Conservation (phyloP, 1,284 basidiomycete genomes). For the Fomitopsis palustris region DNA sequence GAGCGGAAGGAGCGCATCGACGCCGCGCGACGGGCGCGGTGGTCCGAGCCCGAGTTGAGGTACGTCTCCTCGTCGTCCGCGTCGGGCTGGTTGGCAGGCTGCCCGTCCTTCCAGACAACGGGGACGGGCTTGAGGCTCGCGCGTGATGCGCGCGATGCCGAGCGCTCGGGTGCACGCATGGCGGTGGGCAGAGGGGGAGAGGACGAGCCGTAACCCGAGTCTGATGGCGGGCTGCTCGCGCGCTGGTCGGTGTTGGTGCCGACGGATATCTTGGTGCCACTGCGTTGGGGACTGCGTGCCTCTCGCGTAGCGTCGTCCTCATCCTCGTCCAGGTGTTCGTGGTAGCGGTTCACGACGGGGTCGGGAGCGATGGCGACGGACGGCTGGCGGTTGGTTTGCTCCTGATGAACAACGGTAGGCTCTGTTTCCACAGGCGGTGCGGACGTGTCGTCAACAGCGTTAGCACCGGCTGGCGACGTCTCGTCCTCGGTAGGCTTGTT, state of each 20-base stretch:
- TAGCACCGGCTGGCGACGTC: neutral
- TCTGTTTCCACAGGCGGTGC: neutral
- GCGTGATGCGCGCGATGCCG: conserved; percentile 11
- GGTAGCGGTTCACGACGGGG: conserved; percentile 1
- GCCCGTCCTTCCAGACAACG: conserved; percentile 22
- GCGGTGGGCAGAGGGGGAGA: neutral
- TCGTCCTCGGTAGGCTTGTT: neutral
- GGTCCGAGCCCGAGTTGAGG: conserved; percentile 1
- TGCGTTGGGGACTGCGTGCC: neutral
- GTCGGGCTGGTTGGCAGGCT: conserved; percentile 2
- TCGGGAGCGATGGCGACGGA: conserved; percentile 1
- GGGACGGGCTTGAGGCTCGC: conserved; percentile 22
- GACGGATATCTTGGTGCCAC: neutral
- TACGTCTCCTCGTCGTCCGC: conserved; percentile 1
- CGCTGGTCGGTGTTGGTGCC: neutral
- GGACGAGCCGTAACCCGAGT: conserved; percentile 26
- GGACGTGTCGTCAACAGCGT: neutral
- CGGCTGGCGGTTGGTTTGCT: neutral
- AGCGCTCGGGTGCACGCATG: neutral
- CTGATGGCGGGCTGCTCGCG: conserved; percentile 10
- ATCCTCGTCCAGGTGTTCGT: conserved; percentile 3
- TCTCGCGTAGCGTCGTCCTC: conserved; percentile 1
- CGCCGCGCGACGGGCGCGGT: conserved; percentile 16
- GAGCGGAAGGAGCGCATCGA: conserved; percentile 27
- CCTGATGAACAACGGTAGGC: neutral